Base-by-base conservation (phyloP, 495 filamentous ascomycete species). In the Aspergillus saccharolyticus region DNA sequence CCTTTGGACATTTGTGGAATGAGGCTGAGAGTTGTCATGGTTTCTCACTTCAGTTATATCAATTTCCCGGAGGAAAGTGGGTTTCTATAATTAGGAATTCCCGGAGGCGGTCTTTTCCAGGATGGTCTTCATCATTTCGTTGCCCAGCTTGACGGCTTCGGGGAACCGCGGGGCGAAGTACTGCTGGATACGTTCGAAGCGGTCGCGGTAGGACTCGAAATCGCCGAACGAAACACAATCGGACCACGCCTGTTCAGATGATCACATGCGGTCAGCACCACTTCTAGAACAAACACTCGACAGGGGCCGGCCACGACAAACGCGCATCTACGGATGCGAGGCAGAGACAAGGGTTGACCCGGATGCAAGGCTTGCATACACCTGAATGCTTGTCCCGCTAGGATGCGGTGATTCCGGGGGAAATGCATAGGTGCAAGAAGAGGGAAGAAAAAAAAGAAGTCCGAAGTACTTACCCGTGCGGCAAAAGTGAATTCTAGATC, bases 401-500 rank as follows among this genome's bases (percentile, higher is more conserved):
- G 2, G 33, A 8, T 39, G 2, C 33, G 33, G 33, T 39, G 6
- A 12, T 5, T 8, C 7, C 20, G 17, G 16, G 19, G 7, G 18
- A 1, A 12, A 20, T 14, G 42, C n/a, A n/a, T n/a, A n/a, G n/a
- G n/a, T n/a, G n/a, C n/a, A n/a, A n/a, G 42, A 16, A 12, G 1
- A 44, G 3, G 25, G 47, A 33, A 19, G 17, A 2, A n/a, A 22
- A 21, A 22, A n/a, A 30, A 30, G 28, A 17, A 24, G 25, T 9
- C 14, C 7, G 42, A 21, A 45, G 18, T 19, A 72, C 81, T 69
- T 74, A 84, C 85, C 57, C 90, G 77, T 43, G 95, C 94, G 2
- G 95, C 94, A 74, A 97, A 96, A 10, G 94, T 96, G 68, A 98
- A 98, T 72, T 97, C 93, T 49, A 97, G 72, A 69, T 98, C 94